Conservation (phyloP, 805 yeast species). For the Monosporozyma yasuniensis region DNA sequence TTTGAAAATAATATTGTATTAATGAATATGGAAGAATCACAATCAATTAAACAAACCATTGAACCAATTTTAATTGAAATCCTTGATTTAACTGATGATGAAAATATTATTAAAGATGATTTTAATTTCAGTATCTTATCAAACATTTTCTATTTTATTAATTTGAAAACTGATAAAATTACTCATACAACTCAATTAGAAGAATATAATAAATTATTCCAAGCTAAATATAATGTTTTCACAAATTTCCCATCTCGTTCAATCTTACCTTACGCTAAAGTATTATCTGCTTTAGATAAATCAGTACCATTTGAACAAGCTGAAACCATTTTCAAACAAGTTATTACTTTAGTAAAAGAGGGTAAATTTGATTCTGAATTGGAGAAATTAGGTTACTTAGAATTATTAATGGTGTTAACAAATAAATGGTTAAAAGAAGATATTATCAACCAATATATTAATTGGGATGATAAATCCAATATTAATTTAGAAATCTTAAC, state of each 20-base stretch:
- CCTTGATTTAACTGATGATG: constrained; percentile 2
- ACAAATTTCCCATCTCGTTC: constrained; percentile 21
- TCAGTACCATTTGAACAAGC: constrained; percentile 17
- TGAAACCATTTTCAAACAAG: constrained; percentile 5
- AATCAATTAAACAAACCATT: constrained; percentile 12
- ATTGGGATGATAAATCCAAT: constrained; percentile 12
- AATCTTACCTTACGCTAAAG: constrained; percentile 35
- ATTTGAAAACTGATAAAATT: constrained; percentile 23
- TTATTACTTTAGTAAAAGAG: neutral
- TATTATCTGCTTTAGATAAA: constrained; percentile 48
- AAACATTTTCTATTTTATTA: constrained; percentile 30
- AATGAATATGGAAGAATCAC: constrained; percentile 12
- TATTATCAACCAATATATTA: constrained; percentile 7
- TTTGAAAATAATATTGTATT: constrained; percentile 17
- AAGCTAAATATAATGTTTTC: constrained; percentile 15
- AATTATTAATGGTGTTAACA: constrained; percentile 19
- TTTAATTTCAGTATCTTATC: constrained; percentile 23
- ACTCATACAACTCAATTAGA: constrained; percentile 40
- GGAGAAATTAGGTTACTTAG: constrained; percentile 23
- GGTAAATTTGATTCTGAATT: constrained; percentile 3
- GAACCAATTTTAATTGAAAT: constrained; percentile 14
- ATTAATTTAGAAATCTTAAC: constrained; percentile 44
- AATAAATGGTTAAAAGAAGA: constrained; percentile 26
- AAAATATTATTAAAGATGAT: constrained; percentile 16
- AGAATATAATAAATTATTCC: constrained; percentile 33